Base-by-base conservation (phyloP, 805 yeast species). In the Yarrowia porcina region DNA sequence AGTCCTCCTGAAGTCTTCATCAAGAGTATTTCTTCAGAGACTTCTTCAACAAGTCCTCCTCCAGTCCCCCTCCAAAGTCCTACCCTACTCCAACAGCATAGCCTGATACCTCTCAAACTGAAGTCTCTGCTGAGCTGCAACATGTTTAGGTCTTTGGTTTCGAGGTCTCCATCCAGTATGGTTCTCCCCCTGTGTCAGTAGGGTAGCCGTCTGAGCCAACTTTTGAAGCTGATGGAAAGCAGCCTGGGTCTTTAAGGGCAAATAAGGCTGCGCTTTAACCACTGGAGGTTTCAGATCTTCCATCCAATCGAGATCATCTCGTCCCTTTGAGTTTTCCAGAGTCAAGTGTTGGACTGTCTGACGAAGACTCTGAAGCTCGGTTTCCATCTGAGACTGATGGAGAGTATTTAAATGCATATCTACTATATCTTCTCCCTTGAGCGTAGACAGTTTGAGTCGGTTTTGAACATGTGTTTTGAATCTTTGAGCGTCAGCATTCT, bases 321-420 rank as follows among this genome's bases (percentile, higher is more conserved):
- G 11, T 1, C 52, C 52, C 27, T 36, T 35, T 1, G 44, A 25
- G 18, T 36, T 23, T n/a, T 35, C 59, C 23, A 52, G 44, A 25
- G 59, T 17, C 32, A 52, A 8, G 18, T 52, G 59, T 21, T 36
- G 59, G 21, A 52, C 59, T 15, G 59, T 52, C 12, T 52, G 59
- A 4, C 59, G 59, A n/a, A 52, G 44, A 9, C 30, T 23, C 44
- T 35, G 44, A 18, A 52, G 59, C 23, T 52, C 44, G 17, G 44
- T 27, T 20, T 52, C 59, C 42, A 52, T 32, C 59, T 52, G 59
- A 17, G 59, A 35, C 33, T 52, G 59, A 25, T 52, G 44, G 44
- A 52, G 59, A n/a, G 59, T 35, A 35, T 36, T 36, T 33, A 52
- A 52, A 36, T 52, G 59, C 59, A 52, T 52, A 52, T 52, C 59